Evolutionary conservation across 2,329 filamentous ascomycete species (phyloP).

Genomic region (Xylariaceae sp.): DNA sequence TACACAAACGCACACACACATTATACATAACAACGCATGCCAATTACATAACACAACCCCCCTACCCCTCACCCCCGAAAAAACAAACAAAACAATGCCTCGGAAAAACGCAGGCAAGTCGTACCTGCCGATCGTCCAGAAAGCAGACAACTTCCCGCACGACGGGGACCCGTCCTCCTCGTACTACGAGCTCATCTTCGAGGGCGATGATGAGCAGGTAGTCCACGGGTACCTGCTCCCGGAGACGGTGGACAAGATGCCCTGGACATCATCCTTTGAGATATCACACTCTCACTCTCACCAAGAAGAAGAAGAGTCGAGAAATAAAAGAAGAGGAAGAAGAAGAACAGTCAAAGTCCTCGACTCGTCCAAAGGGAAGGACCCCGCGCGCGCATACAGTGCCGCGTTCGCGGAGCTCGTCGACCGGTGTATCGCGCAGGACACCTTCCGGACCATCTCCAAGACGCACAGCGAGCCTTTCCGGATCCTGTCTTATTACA

Average conservation of each 20-base stretch:
- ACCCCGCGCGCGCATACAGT: constrained; percentile 27
- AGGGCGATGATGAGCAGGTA: constrained; percentile 38
- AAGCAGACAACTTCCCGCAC: constrained; percentile 36
- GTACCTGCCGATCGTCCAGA: constrained; percentile 17
- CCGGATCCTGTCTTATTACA: constrained; percentile 25
- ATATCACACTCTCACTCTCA: too few species aligned
- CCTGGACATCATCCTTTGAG: constrained; percentile 36
- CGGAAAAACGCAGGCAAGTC: constrained; percentile 15
- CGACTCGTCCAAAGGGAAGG: constrained; percentile 23
- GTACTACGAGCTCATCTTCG: constrained; percentile 43
- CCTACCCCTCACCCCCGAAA: too few species aligned
- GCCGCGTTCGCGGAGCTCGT: constrained; percentile 29
- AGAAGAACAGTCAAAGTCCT: constrained; percentile 29
- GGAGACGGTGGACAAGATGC: constrained; percentile 40
- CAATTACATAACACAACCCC: not conserved
- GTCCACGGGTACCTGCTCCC: constrained; percentile 49
- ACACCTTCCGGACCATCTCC: constrained; percentile 29
- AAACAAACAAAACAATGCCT: too few species aligned
- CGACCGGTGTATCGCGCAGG: constrained; percentile 25
- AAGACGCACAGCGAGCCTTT: constrained; percentile 33
- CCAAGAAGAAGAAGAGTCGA: too few species aligned
- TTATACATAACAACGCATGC: not conserved
- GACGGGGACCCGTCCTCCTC: constrained; percentile 26
- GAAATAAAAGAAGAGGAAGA: too few species aligned
- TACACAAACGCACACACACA: too few species aligned